A percentile compares a stretch with the other conserved stretches of the same genome.
Evolutionary conservation across 2,329 filamentous ascomycete genomes (phyloP).

Genomic region (Colletotrichum euphorbiae): DNA sequence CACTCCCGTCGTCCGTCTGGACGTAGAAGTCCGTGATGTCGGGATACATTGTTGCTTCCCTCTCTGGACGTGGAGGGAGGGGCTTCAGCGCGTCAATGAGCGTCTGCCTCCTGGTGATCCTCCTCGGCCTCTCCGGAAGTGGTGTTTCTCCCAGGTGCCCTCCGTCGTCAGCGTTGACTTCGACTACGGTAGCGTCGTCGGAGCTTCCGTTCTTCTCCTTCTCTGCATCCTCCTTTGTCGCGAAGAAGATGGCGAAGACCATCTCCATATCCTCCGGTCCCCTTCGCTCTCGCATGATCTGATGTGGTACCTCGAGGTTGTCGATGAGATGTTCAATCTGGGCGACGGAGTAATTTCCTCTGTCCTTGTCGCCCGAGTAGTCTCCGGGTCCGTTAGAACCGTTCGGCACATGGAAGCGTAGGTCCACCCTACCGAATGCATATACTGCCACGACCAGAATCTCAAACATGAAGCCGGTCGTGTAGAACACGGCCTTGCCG

Average conservation of each 20-base stretch:
- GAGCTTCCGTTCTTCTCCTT: neutral
- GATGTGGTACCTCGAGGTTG: slow-evolving; percentile 35
- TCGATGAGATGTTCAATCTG: slow-evolving; percentile 40
- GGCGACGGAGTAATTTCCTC: slow-evolving; percentile 27
- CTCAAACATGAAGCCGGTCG: slow-evolving; percentile 50
- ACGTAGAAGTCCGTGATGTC: slow-evolving; percentile 16
- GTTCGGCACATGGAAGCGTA: slow-evolving; percentile 47
- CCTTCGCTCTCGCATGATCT: slow-evolving; percentile 39
- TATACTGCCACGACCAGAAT: slow-evolving; percentile 45
- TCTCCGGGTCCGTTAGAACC: slow-evolving; percentile 45
- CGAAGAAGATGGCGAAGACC: slow-evolving; percentile 38
- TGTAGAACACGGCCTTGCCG: slow-evolving; percentile 50
- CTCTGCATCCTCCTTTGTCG: slow-evolving; percentile 2
- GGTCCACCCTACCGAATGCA: slow-evolving; percentile 46
- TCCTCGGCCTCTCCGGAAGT: slow-evolving; percentile 31
- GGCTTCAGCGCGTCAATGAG: slow-evolving; percentile 31
- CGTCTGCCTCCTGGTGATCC: slow-evolving; percentile 35
- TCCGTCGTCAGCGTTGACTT: neutral
- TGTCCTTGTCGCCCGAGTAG: slow-evolving; percentile 40
- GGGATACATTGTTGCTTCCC: neutral
- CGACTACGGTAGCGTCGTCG: neutral
- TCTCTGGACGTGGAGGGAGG: neutral
- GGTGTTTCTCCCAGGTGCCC: neutral
- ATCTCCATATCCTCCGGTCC: slow-evolving; percentile 28
- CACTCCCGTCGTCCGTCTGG: neutral